Base-by-base conservation (phyloP, 1,284 basidiomycete species). In the Phylloboletellus chloephorus region DNA sequence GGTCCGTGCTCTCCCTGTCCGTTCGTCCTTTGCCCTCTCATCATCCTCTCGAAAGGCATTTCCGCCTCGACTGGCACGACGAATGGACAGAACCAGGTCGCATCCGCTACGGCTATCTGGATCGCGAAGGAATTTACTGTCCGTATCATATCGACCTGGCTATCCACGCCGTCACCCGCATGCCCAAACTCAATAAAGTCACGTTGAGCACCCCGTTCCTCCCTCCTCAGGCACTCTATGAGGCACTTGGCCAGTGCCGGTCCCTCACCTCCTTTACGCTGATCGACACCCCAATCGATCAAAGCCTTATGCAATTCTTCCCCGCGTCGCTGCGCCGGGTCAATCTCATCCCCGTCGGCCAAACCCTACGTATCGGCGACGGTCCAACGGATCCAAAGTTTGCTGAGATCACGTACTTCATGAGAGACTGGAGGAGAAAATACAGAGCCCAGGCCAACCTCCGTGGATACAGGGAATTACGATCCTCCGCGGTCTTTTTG, bases 371-470 rank as follows among this genome's bases (percentile, higher is more conserved):
- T 6, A 58, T 60, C 28, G 58, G 58, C 2, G 58, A 60, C 36
- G 58, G 58, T 28, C 60, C 58, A 6, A 63, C 54, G 0, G 56
- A 64, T 24, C 58, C 58, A 39, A 60, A 51, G 24, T 61, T 63
- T 26, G 41, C 58, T 24, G 61, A 60, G n/a, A 58, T 60, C 24
- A 58, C 46, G 16, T 64, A 64, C 46, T 64, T 61, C 8, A 60
- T 63, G 52, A 59, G 61, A 0, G 61, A 60, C 28, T 60, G 58
- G 58, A 44, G 61, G 36, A 63, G 58, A 45, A 64, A 64, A 23
- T 59, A 60, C 38, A 64, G 58, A 29, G 47, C 54, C 0, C 60
- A 60, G 25, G 48, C 58, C 2, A 56, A 51, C 41, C 46, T 50
- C 20, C 63, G 61, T 8, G 58, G 61, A 2, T 47, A 33, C 19